Evolutionary conservation across 2,329 filamentous ascomycete species (phyloP), one percentile per base, ranked within the genome.

Genomic region (Alternaria hordeiaustralica): DNA sequence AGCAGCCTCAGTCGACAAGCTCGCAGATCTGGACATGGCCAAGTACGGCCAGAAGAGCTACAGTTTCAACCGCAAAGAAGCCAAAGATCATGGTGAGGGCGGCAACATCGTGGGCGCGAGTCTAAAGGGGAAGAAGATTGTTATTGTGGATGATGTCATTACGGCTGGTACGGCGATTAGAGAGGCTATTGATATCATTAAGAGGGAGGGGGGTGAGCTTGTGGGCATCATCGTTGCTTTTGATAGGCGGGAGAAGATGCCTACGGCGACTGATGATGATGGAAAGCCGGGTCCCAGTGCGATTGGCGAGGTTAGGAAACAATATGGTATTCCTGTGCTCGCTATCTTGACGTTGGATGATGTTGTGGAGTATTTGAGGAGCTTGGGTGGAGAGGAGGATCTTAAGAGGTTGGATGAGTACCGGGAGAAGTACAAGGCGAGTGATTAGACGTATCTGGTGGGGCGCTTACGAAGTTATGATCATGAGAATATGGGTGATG

Each of bases 111-210:
- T 98, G 13, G 96, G 96, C 11, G 92, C 93, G 28, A 87, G 90
- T 7, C 84, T 98, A 75, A 91, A 92, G 82, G 94, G 92, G 58
- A 94, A 96, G 87, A 88, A 87, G 64, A 89, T 97, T 15, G 86
- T 99, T 33, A 92, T 99, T 71, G 90, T 99, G 44, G 96, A 99
- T 84, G 96, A 98, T 82, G 95, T 99, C 61, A 95, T 98, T 75
- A 97, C 94, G 1, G 95, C 94, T 1, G 96, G 96, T 26, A 98
- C 94, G 1, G 96, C 96, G 44, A 94, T 97, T 83, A 87, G 94
- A 62, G 94, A 98, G 80, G 93, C 95, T 13, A 94, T 98, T 64
- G 89, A 89, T 58, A 96, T 97, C 80, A 97, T 98, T 78, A 87
- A 89, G 73, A 88, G 88, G 72, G 91, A 97, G 78, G 96, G 95